These are phyloP conservation scores for Candida coleopterorum DNA, from an alignment of 805 yeast genomes.

Conservation along the genomic window DNA sequence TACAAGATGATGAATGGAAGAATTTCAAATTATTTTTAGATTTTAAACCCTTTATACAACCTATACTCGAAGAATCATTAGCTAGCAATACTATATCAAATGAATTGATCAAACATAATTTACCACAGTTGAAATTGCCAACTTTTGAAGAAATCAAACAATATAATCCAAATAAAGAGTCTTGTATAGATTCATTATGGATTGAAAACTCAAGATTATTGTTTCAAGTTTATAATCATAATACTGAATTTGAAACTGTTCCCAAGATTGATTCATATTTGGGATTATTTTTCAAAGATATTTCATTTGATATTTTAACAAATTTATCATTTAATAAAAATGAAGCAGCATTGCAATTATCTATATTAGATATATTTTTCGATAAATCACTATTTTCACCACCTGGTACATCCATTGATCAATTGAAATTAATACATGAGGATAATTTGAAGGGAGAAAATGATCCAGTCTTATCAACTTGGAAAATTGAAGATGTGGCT, in stretches of 20 bases:
- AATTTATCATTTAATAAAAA: slow-evolving; percentile 84
- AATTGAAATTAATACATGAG: slow-evolving; percentile 41
- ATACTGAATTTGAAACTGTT: slow-evolving; percentile 58
- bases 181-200: slow-evolving; percentile 67
- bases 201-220: slow-evolving; percentile 49
- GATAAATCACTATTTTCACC: slow-evolving; percentile 46
- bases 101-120: slow-evolving; percentile 34
- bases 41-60: slow-evolving; percentile 27
- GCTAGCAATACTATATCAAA: slow-evolving; percentile 32
- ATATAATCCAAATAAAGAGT: slow-evolving; percentile 21
- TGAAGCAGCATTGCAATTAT: slow-evolving; percentile 79
- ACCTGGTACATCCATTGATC: slow-evolving; percentile 75
- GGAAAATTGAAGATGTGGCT: slow-evolving; percentile 88
- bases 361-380: slow-evolving; percentile 70
- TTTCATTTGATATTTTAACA: slow-evolving; percentile 67
- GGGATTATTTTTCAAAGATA: slow-evolving; percentile 64
- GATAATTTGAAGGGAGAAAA: slow-evolving; percentile 41
- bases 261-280: slow-evolving; percentile 34
- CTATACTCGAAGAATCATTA: slow-evolving; percentile 29
- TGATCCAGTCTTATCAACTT: slow-evolving; percentile 54
- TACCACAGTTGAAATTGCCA: slow-evolving; percentile 38
- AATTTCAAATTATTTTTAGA: slow-evolving; percentile 31
- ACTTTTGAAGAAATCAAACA: slow-evolving; percentile 12
- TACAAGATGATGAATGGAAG: slow-evolving; percentile 40
- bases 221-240: slow-evolving; percentile 54